Base-by-base conservation (phyloP, 2,329 filamentous ascomycete genomes). In the Pseudogymnoascus sp. region DNA sequence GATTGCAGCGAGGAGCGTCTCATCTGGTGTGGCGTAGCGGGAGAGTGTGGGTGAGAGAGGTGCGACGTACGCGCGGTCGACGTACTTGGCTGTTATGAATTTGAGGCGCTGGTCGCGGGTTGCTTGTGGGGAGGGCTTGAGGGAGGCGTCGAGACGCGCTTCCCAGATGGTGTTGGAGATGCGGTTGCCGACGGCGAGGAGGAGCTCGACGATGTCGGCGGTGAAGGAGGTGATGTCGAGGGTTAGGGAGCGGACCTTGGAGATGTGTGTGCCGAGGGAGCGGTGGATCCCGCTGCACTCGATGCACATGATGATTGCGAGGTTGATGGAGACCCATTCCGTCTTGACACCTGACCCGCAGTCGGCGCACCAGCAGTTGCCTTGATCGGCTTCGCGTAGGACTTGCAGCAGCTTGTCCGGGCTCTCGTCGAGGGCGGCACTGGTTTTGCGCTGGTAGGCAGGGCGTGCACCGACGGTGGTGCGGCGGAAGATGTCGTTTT, bases 141-240 rank as follows among this genome's bases (percentile, higher is more conserved):
- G 70, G 5, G 81, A 77, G 22, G 81, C 81, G 62, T 97, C 91
- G 22, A 97, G 79, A 64, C 78, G 89, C 12, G 91, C 87, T 76
- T 99, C 94, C 91, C 92, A 99, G 18, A 99, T 81, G 87, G 93
- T 93, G 74, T 99, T 99, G 68, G 92, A 94, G 59, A 97, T 86
- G 58, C 92, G 85, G 72, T 99, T 99, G 64, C 95, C 95, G 64
- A 99, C 86, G 62, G 93, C 86, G 62, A 97, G 79, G 41, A 99
- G 81, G 57, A 99, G 82, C 71, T 99, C 95, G 72, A 99, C 89
- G 72, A 97, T 96, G 78, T 99, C 95, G 68, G 90, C 88, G 3
- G 94, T 97, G 73, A 99, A 99, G 0, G 92, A 97, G 60, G 90
- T 92, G 66, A 95, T 95, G 71, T 99, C 94, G 41, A 99, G 81